Conservation (phyloP, 306 rosid species). For the Vicia sativa region DNA sequence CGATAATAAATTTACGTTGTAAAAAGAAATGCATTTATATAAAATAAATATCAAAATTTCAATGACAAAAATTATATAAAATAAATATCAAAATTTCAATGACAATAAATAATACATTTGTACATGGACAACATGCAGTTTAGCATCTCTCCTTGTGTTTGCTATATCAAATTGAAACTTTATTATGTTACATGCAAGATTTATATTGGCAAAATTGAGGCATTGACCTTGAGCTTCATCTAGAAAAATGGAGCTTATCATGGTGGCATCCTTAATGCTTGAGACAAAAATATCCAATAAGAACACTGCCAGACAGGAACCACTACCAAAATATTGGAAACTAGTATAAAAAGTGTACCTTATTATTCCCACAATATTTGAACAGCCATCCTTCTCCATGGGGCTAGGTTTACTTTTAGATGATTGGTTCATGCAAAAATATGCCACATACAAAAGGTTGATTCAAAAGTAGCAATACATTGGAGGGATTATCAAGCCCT, state of each 20-base stretch:
- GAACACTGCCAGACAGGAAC: slow-evolving; percentile 18
- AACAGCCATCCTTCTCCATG: slow-evolving; percentile 18
- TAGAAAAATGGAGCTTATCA: not conserved
- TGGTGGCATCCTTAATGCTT: not conserved
- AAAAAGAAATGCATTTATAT: not conserved
- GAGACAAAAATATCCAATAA: slow-evolving; percentile 13
- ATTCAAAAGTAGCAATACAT: not conserved
- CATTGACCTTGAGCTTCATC: slow-evolving; percentile 27
- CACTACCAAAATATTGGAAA: not conserved
- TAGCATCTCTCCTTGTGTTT: slow-evolving; percentile 12
- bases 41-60: too few relatives aligned
- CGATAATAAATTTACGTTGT: not conserved
- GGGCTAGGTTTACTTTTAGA: not conserved
- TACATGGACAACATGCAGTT: slow-evolving; percentile 18
- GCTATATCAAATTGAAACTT: not conserved
- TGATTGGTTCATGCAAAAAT: not conserved
- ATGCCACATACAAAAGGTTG: slow-evolving; percentile 1
- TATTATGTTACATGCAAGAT: slow-evolving; percentile 21
- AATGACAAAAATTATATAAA: not conserved
- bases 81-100: slow-evolving; percentile 15
- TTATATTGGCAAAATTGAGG: slow-evolving; percentile 14
- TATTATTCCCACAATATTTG: not conserved
- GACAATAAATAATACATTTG: slow-evolving; percentile 22
- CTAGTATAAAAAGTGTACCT: slow-evolving; percentile 3
- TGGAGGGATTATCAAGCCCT: slow-evolving; percentile 6